Base-by-base conservation (phyloP, 75 land plant species). In the Larix kaempferi region DNA sequence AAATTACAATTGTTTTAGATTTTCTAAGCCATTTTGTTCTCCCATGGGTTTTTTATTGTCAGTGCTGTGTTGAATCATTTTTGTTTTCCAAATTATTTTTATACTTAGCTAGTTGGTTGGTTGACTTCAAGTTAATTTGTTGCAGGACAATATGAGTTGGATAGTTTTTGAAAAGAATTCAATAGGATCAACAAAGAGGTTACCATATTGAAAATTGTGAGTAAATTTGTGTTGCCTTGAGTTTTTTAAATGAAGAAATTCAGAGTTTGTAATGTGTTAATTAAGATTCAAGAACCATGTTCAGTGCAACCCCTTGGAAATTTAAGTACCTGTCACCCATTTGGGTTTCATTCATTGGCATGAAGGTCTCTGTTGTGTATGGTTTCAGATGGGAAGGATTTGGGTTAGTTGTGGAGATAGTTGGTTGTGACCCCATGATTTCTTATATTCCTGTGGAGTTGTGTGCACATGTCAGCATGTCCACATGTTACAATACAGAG, bases 171-270 rank as follows among this genome's bases (percentile, higher is more conserved):
- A 6, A 91, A 84, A 69, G 94, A 95, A 7, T 82, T 87, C 67
- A 95, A 95, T 78, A 80, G 77, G 60, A 84, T 93, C 71, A 86
- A 82, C 81, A 93, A 95, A 58, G 88, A 89, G 78, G 73, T 95
- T 58, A 88, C 86, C 71, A 81, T 76, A 37, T 88, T 90, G 74
- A 86, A 86, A 81, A 89, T 85, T 23, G 95, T 92, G 54, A 79
- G 84, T 58, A 74, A 23, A 26, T 76, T 44, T 60, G 2, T 23
- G 1, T 49, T 2, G 54, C 10, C 54, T 49, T 49, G 12, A 49
- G 11, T 10, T 10, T 49, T 49, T 6, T 69, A 21, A n/a, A 39
- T n/a, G 25, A 39, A 39, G 52, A 21, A 69, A 44, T 69, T 37
- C n/a, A n/a, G 25, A 25, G 5, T 39, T 69, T 15, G 22, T 11